Evolutionary conservation across 2,329 filamentous ascomycete genomes (phyloP), one percentile per base, ranked within the genome.

Genomic region (Didymella pomorum): DNA sequence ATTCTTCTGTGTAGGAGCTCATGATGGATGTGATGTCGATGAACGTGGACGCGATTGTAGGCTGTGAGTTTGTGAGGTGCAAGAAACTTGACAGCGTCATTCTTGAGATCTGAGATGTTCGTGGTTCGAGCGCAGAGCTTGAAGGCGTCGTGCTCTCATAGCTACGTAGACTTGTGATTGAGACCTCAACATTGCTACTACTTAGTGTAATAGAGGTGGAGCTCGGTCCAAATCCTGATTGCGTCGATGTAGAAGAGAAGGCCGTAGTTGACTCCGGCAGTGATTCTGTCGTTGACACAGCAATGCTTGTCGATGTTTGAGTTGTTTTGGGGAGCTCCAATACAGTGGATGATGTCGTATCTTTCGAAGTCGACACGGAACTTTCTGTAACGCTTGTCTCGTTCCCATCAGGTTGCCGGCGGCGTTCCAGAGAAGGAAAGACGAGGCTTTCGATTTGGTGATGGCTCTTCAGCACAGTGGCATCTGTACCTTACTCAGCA

Each of bases 361-460:
- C 10, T 10, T n/a, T 50, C 26, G 56, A 43, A 21, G 26, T 46
- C 11, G 50, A 18, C 12, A 14, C 10, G 29, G 28, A 7, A 11
- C 4, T 43, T 16, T 52, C 44, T 12, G 45, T 39, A 18, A 39
- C 21, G 26, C 35, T 56, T 8, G 63, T 67, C 5, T 31, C 41
- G 47, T 67, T 65, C 14, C 10, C 35, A 20, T 57, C 47, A 31
- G 46, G 20, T 20, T 50, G 49, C 31, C 49, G 56, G 14, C 50
- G 60, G 14, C 50, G 62, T 16, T 53, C 44, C 18, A 65, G 16
- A 28, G 53, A 48, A n/a, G 58, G 51, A 25, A 56, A 21, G 37
- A 18, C 12, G 1, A 52, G 35, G 7, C 20, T 16, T 26, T 60
- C 52, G n/a, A 52, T 25, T 37, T 37, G 28, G 35, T 47, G 46